These are phyloP conservation scores for Brassica carinata DNA, from an alignment of 345 rosid genomes.

Conservation along the genomic window DNA sequence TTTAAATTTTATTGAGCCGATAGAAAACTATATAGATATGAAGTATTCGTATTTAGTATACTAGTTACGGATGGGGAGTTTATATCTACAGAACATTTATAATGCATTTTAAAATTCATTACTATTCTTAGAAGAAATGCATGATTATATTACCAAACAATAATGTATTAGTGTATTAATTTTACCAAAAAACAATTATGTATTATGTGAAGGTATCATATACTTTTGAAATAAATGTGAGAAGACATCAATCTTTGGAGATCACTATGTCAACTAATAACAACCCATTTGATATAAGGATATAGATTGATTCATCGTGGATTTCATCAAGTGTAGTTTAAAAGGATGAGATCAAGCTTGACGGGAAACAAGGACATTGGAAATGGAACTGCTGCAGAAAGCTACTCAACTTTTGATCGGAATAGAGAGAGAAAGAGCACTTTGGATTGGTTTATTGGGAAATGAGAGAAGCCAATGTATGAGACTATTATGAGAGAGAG, in stretches of 20 bases:
- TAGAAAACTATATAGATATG: not conserved
- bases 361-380: conserved; percentile 39
- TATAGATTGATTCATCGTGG: not conserved
- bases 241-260: conserved; percentile 1
- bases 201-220: not conserved
- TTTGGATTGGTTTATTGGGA: conserved; percentile 42
- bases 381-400: conserved; percentile 40
- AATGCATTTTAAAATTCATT: not conserved
- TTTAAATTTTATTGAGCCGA: conserved; percentile 15
- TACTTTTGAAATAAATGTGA: not conserved
- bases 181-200: too few relatives aligned
- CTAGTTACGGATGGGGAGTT: not conserved
- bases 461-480: conserved; percentile 33
- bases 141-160: not conserved
- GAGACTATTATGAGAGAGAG: conserved; percentile 26
- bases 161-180: too few relatives aligned
- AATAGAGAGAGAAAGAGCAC: conserved; percentile 23
- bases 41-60: not conserved
- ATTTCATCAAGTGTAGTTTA: not conserved
- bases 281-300: not conserved
- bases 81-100: not conserved
- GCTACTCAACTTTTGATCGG: conserved; percentile 38
- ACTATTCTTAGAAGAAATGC: not conserved
- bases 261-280: not conserved
- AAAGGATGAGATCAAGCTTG: conserved; percentile 3